phyloP scores from a whole-genome alignment of 2,329 filamentous ascomycete genomes.

The Teratosphaeria nubilosa region DNA sequence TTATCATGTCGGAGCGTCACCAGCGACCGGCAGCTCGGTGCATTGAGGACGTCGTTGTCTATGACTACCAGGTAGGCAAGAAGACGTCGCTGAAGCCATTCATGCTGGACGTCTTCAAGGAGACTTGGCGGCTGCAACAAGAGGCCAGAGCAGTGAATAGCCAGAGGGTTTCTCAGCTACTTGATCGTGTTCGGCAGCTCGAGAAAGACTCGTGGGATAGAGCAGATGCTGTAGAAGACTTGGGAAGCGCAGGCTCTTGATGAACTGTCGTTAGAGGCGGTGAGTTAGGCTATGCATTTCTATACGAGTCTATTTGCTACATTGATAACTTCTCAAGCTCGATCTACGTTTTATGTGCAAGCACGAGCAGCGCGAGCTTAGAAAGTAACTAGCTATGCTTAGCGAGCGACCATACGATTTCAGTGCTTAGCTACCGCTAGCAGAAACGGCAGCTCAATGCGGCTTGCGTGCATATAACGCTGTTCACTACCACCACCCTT shows the following conservation, averaged over 20 bases:
- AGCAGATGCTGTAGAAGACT: conserved; percentile 53
- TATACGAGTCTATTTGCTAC: neutral
- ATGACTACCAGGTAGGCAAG: conserved; percentile 55
- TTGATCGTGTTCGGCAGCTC: conserved; percentile 48
- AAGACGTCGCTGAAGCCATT: conserved; percentile 51
- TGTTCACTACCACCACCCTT: neutral
- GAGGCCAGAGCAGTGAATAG: conserved; percentile 45
- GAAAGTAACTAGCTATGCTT: no score
- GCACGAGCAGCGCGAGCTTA: no score
- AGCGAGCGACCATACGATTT: no score
- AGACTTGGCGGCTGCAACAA: conserved; percentile 53
- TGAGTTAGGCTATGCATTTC: neutral
- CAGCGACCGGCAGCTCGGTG: conserved; percentile 63
- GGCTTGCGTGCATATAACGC: neutral
- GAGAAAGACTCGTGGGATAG: conserved; percentile 69
- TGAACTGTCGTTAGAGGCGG: neutral
- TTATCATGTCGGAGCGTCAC: conserved; percentile 66
- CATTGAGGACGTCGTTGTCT: conserved; percentile 68
- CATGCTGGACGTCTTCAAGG: conserved; percentile 50
- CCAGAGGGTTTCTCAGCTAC: conserved; percentile 45
- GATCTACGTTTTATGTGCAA: neutral
- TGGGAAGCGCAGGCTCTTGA: conserved; percentile 5
- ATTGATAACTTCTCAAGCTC: neutral
- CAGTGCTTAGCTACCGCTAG: no score
- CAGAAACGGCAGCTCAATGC: neutral